A percentile compares a stretch with the other conserved stretches of the same genome.
Conservation (phyloP, 2,329 filamentous ascomycete genomes). For the Sporothrix mexicana region DNA sequence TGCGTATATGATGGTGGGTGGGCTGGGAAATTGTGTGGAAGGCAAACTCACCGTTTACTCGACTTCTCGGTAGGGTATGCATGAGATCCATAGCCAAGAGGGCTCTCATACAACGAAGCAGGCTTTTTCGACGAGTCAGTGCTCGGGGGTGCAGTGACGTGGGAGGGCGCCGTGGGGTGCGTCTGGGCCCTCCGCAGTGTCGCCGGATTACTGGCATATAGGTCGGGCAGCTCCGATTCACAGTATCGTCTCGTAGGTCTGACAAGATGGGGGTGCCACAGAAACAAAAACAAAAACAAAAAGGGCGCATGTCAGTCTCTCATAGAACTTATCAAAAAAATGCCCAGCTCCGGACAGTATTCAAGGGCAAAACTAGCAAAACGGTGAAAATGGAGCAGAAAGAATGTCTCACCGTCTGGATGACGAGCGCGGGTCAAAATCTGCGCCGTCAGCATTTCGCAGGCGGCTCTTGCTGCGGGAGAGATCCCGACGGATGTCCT, state of each 20-base stretch:
- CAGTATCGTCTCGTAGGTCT: constrained; percentile 38
- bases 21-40: background rate
- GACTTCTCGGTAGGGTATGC: constrained; percentile 38
- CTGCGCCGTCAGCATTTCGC: constrained; percentile 31
- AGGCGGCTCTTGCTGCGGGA: constrained; percentile 36
- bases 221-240: constrained; percentile 35
- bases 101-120: constrained; percentile 46
- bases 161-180: constrained; percentile 43
- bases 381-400: background rate
- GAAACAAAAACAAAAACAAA: constrained; percentile 15
- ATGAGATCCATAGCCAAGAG: constrained; percentile 42
- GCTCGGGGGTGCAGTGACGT: constrained; percentile 47
- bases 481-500: constrained; percentile 14
- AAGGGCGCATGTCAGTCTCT: constrained; percentile 28
- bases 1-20: background rate
- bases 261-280: background rate
- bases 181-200: constrained; percentile 44
- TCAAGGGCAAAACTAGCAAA: background rate
- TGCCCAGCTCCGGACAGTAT: background rate
- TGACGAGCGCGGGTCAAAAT: constrained; percentile 31
- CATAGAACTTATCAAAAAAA: constrained; percentile 1
- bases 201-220: constrained; percentile 29
- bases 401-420: constrained; percentile 35
- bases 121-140: constrained; percentile 46
- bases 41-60: constrained; percentile 40